A percentile compares a stretch with the other conserved stretches of the same genome.
phyloP scores from a whole-genome alignment of 192 early-diverging fungal species.

The Backusella australiensis region DNA sequence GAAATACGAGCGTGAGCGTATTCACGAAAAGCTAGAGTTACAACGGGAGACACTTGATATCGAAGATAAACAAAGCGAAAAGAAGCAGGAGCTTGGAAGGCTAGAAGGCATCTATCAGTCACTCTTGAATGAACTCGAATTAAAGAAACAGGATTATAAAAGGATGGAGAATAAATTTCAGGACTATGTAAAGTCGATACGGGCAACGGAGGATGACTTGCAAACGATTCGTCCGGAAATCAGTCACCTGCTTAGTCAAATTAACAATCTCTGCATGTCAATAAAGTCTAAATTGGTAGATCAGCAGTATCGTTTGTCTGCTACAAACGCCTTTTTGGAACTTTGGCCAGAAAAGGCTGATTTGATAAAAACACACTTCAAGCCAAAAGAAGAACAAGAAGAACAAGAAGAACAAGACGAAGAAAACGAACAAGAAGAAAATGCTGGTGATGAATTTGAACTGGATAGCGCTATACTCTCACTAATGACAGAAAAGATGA shows the following conservation, averaged over 20 bases:
- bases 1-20: not conserved
- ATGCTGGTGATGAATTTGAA: not conserved
- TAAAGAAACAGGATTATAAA: conserved; percentile 11
- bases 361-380: not conserved
- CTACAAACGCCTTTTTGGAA: conserved; percentile 1
- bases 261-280: conserved; percentile 24
- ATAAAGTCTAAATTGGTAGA: conserved; percentile 10
- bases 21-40: not conserved
- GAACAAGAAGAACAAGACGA: not conserved
- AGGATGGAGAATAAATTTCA: conserved; percentile 22
- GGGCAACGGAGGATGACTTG: conserved; percentile 17
- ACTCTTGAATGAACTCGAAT: conserved; percentile 13
- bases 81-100: not conserved
- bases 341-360: conserved; percentile 13
- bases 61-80: conserved; percentile 10
- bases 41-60: conserved; percentile 4
- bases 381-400: too few relatives aligned
- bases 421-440: not conserved
- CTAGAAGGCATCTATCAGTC: conserved; percentile 11
- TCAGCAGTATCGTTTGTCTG: not conserved
- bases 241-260: conserved; percentile 14
- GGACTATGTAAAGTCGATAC: conserved; percentile 10
- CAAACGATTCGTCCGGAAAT: conserved; percentile 11
- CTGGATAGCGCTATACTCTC: conserved; percentile 17
- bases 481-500: conserved; percentile 29